A percentile compares a stretch with the other conserved stretches of the same genome.
phyloP scores from a whole-genome alignment of 2,329 filamentous ascomycete species.

The Monosporascus ibericus region DNA sequence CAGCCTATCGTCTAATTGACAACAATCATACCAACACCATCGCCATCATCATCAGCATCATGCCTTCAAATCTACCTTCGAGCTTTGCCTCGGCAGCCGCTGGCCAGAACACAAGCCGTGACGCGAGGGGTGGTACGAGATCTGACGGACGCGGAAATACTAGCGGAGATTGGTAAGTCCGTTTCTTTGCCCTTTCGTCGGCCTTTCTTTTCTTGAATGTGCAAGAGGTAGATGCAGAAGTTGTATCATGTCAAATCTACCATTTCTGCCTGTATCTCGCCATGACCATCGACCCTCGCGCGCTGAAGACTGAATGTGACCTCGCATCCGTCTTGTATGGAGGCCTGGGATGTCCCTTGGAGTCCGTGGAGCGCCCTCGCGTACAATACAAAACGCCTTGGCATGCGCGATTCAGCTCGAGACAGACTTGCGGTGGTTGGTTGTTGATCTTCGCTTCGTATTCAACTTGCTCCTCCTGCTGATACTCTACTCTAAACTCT shows the following conservation, averaged over 20 bases:
- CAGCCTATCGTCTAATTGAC: background rate
- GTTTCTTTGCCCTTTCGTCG: conserved; percentile 2
- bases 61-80: conserved; percentile 73
- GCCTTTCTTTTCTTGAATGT: background rate
- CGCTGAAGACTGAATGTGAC: background rate
- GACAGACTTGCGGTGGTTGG: too few relatives aligned
- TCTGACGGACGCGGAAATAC: conserved; percentile 48
- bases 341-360: background rate
- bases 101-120: conserved; percentile 61
- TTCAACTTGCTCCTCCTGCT: background rate
- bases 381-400: background rate
- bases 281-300: background rate
- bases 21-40: background rate
- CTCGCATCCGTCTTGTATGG: background rate
- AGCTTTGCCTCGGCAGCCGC: conserved; percentile 81
- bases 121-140: conserved; percentile 51
- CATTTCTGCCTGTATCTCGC: background rate
- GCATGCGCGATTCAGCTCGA: background rate
- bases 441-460: background rate
- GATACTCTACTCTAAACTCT: conserved; percentile 6
- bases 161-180: conserved; percentile 67
- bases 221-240: background rate
- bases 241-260: too few relatives aligned
- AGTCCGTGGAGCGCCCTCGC: background rate
- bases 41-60: conserved; percentile 12